Conservation (phyloP, 2,329 filamentous ascomycete genomes). For the Xylariaceae sp. region DNA sequence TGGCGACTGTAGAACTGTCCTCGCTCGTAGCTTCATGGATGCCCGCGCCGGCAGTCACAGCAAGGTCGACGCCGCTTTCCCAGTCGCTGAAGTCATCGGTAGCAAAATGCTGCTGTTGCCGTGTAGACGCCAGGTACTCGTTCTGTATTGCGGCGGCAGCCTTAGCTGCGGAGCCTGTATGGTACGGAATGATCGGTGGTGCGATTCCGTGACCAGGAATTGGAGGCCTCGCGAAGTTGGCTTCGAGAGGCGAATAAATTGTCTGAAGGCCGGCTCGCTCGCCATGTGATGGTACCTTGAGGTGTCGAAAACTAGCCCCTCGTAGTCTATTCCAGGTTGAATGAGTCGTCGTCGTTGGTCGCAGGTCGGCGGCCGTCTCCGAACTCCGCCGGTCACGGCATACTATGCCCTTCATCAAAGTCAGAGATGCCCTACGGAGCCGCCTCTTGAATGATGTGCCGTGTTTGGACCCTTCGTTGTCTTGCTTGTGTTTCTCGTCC, state of each 20-base stretch:
- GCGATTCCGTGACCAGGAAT: conserved; percentile 47
- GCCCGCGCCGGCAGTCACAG: conserved; percentile 41
- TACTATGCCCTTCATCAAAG: conserved; percentile 47
- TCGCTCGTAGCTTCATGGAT: conserved; percentile 31
- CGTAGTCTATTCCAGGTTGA: conserved; percentile 47
- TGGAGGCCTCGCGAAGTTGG: conserved; percentile 32
- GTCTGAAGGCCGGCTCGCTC: conserved; percentile 34
- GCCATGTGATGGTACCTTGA: conserved; percentile 41
- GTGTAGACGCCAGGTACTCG: conserved; percentile 37
- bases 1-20: conserved; percentile 36
- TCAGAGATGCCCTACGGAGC: conserved; percentile 51
- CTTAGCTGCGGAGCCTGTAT: conserved; percentile 56
- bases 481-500: conserved; percentile 20
- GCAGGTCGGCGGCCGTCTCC: conserved; percentile 26
- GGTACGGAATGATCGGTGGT: conserved; percentile 55
- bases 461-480: conserved; percentile 14
- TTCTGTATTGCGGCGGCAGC: conserved; percentile 57
- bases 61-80: conserved; percentile 61
- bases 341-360: conserved; percentile 40
- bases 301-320: conserved; percentile 46
- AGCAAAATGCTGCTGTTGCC: conserved; percentile 37
- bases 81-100: conserved; percentile 50
- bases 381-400: conserved; percentile 38
- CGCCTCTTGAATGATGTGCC: conserved; percentile 41
- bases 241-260: conserved; percentile 35